Conservation (phyloP, 352 stramenopile species). For the Phytophthora rubi region DNA sequence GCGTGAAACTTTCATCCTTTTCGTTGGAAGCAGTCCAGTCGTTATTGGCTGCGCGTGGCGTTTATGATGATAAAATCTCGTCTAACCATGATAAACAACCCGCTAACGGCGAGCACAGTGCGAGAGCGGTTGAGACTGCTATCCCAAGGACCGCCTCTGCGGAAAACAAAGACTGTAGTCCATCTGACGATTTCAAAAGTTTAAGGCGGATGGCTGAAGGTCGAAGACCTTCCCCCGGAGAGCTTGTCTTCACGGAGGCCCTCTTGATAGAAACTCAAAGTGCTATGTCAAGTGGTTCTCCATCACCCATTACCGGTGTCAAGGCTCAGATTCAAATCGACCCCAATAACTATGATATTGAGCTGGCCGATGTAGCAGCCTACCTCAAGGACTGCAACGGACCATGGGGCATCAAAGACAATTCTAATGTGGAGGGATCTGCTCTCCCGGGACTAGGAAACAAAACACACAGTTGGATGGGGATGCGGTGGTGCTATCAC, state of each 20-base stretch:
- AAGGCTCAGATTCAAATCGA: constrained; percentile 37
- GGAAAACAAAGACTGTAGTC: constrained; percentile 3
- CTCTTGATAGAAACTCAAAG: constrained; percentile 73
- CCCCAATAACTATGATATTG: constrained; percentile 39
- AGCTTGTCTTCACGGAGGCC: constrained; percentile 69
- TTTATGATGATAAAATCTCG: neutral
- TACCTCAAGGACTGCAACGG: constrained; percentile 68
- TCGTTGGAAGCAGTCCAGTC: constrained; percentile 44
- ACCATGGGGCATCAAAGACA: constrained; percentile 51
- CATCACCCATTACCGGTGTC: constrained; percentile 5
- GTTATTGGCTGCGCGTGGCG: constrained; percentile 20
- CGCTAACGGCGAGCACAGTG: neutral
- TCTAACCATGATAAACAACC: neutral
- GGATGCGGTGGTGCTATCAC: constrained; percentile 83
- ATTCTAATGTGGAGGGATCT: constrained; percentile 23
- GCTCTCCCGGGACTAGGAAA: constrained; percentile 43
- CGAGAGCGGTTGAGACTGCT: neutral
- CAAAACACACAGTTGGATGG: constrained; percentile 76
- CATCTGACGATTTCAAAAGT: constrained; percentile 65
- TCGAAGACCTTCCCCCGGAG: constrained; percentile 56
- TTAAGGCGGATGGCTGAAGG: constrained; percentile 59
- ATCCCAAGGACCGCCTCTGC: neutral
- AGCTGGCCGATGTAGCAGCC: constrained; percentile 37
- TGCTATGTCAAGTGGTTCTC: constrained; percentile 13
- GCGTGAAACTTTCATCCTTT: constrained; percentile 57